A percentile compares a stretch with the other conserved stretches of the same genome.
Conservation (phyloP, 2,329 filamentous ascomycete species). For the Arthrobotrys entomopaga region DNA sequence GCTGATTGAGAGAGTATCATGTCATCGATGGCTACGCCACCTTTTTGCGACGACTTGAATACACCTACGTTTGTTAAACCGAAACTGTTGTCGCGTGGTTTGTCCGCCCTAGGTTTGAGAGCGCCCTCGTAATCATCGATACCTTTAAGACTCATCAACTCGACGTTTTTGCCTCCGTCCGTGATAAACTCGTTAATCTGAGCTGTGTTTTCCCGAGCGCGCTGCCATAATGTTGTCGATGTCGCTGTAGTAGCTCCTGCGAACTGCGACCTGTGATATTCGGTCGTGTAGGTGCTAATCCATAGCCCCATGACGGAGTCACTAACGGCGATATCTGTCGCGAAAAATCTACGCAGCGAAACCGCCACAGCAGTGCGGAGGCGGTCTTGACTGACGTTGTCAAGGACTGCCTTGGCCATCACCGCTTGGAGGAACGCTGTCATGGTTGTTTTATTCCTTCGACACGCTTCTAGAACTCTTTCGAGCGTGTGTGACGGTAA, state of each 20-base stretch:
- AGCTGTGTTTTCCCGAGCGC: conserved; percentile 22
- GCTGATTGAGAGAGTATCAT: conserved; percentile 40
- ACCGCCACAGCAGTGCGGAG: conserved; percentile 43
- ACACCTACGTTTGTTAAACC: conserved; percentile 38
- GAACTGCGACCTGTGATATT: conserved; percentile 37
- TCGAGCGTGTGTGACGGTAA: conserved; percentile 18
- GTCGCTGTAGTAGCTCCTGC: not conserved
- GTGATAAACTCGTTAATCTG: conserved; percentile 29
- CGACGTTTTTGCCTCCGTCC: conserved; percentile 29
- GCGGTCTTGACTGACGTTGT: conserved; percentile 17
- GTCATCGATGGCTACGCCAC: conserved; percentile 17
- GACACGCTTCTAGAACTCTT: conserved; percentile 15
- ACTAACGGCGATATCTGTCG: conserved; percentile 20
- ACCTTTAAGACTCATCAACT: conserved; percentile 42
- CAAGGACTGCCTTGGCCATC: conserved; percentile 32
- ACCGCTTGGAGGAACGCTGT: conserved; percentile 42
- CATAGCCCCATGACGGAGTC: conserved; percentile 45
- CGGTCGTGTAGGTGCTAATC: conserved; percentile 40
- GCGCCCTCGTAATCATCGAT: conserved; percentile 32
- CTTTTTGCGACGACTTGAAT: conserved; percentile 5
- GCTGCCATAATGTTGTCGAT: conserved; percentile 5
- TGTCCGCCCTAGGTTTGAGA: conserved; percentile 22
- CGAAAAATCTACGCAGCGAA: conserved; percentile 40
- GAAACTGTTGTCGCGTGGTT: conserved; percentile 41
- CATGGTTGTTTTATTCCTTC: conserved; percentile 36